These are phyloP conservation scores for Camillea tinctor DNA, from an alignment of 2,329 filamentous ascomycete genomes.

Conservation along the genomic window DNA sequence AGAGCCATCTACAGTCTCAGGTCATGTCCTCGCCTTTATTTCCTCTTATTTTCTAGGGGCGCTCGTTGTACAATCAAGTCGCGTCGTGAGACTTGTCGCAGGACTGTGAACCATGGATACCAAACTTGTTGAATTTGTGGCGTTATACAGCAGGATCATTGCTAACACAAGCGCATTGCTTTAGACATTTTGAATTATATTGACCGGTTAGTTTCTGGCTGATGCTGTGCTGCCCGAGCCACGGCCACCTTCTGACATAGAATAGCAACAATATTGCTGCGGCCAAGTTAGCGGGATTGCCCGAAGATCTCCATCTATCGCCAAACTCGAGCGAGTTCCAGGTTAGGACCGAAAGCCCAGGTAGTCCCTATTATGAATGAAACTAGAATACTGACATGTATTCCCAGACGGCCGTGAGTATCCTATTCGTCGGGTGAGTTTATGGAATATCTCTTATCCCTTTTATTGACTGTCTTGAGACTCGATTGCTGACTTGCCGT, in stretches of 20 bases:
- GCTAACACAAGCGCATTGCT: background rate
- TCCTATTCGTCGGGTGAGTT: conserved; percentile 49
- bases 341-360: conserved; percentile 18
- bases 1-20: too few relatives aligned
- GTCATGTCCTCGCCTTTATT: too few relatives aligned
- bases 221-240: background rate
- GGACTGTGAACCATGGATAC: background rate
- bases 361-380: background rate
- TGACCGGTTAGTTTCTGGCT: conserved; percentile 20
- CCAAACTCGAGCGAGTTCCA: conserved; percentile 35
- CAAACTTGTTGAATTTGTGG: background rate
- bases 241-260: conserved; percentile 6
- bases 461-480: background rate
- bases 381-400: conserved; percentile 9
- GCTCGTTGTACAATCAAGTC: too few relatives aligned
- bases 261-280: conserved; percentile 55
- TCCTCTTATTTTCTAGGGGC: too few relatives aligned
- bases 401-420: conserved; percentile 45
- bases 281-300: conserved; percentile 50
- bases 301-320: conserved; percentile 34
- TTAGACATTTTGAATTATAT: conserved; percentile 30
- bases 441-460: too few relatives aligned
- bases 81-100: background rate
- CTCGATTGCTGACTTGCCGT: conserved; percentile 1
- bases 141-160: background rate